These are phyloP conservation scores for Botrytis fragariae DNA, from an alignment of 2,329 filamentous ascomycete species.

Conservation along the genomic window DNA sequence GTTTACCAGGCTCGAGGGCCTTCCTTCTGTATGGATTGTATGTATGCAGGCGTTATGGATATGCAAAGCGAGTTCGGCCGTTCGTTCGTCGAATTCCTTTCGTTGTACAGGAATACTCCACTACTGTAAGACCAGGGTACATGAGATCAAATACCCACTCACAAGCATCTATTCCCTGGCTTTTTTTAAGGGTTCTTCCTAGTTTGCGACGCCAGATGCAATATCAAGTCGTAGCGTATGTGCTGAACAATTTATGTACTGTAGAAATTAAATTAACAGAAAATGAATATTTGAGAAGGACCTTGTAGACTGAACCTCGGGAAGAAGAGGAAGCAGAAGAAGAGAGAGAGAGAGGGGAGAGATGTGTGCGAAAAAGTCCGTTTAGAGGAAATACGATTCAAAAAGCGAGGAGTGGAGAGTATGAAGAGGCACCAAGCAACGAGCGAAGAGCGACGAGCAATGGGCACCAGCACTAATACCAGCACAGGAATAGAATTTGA, in stretches of 20 bases:
- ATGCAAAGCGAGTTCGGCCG: constrained; percentile 20
- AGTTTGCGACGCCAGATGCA: constrained; percentile 15
- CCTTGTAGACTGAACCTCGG: background rate
- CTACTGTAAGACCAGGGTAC: constrained; percentile 18
- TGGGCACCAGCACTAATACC: background rate
- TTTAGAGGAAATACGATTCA: background rate
- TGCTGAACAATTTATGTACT: constrained; percentile 7
- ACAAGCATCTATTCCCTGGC: constrained; percentile 18
- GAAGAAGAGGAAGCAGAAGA: background rate
- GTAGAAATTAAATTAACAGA: constrained; percentile 7
- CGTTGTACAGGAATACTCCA: constrained; percentile 18
- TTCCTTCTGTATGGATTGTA: constrained; percentile 18
- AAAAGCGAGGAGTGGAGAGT: constrained; percentile 2
- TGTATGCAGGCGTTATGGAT: constrained; percentile 18
- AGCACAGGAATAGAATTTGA: background rate
- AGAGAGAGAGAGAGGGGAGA: too few species aligned
- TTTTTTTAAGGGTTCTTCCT: constrained; percentile 20
- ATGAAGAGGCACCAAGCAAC: background rate
- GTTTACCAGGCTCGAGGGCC: constrained; percentile 11
- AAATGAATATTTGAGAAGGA: background rate
- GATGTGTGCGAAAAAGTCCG: background rate
- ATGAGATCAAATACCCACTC: constrained; percentile 21
- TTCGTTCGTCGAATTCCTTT: constrained; percentile 19
- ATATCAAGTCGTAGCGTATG: constrained; percentile 11
- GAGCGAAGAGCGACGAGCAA: background rate